Evolutionary conservation across 768 basidiomycete genomes (phyloP).

Genomic region (Mycena amicta): DNA sequence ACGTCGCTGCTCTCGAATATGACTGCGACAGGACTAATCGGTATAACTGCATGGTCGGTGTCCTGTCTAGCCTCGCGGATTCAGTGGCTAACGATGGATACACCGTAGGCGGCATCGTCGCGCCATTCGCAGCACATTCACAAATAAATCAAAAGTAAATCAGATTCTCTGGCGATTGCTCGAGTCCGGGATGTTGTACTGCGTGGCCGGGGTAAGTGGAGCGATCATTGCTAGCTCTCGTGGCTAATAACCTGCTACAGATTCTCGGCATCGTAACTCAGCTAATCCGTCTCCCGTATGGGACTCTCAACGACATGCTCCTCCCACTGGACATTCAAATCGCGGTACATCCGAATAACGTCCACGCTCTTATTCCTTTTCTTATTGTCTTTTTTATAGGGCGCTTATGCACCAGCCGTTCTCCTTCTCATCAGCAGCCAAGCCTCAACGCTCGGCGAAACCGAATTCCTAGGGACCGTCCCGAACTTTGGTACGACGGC

Average conservation of each 20-base stretch:
- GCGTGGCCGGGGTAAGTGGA: slow-evolving; percentile 11
- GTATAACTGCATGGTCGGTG: slow-evolving; percentile 6
- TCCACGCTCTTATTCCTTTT: too few relatives aligned
- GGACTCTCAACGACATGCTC: slow-evolving; percentile 10
- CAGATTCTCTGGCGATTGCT: slow-evolving; percentile 7
- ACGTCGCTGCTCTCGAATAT: slow-evolving; percentile 15
- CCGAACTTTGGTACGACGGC: too few relatives aligned
- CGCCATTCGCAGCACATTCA: slow-evolving; percentile 3
- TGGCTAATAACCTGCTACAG: slow-evolving; percentile 1
- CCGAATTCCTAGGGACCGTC: too few relatives aligned
- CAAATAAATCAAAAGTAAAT: slow-evolving; percentile 2
- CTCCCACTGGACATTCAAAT: slow-evolving; percentile 9
- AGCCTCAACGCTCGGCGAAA: too few relatives aligned
- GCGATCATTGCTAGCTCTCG: not conserved
- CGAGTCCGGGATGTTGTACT: slow-evolving; percentile 11
- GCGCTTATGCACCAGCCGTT: slow-evolving; percentile 11
- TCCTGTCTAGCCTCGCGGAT: too few relatives aligned
- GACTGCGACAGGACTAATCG: slow-evolving; percentile 12
- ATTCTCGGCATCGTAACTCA: slow-evolving; percentile 4
- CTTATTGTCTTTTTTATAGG: slow-evolving; percentile 1
- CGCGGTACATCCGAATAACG: slow-evolving; percentile 3
- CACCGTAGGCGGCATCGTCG: slow-evolving; percentile 12
- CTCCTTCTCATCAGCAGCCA: slow-evolving; percentile 13
- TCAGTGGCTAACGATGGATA: too few relatives aligned
- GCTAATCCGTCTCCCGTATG: slow-evolving; percentile 9